Base-by-base conservation (phyloP, 2,329 filamentous ascomycete species). In the Exophiala oligosperma region DNA sequence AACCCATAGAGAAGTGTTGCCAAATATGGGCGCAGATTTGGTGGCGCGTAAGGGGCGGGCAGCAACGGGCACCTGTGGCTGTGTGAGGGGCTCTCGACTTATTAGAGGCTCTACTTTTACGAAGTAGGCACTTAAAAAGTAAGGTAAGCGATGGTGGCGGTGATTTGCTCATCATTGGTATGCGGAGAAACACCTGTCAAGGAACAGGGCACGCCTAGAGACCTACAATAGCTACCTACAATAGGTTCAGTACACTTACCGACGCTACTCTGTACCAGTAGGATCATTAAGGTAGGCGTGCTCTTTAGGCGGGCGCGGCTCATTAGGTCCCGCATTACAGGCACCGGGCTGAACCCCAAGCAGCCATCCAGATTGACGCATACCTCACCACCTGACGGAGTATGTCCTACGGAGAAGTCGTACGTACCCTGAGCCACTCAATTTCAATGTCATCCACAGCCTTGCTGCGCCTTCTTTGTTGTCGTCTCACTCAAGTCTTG, bases 401-500 rank as follows among this genome's bases (percentile, higher is more conserved):
- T 35, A 28, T 28, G 4, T 28, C 7, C 26, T 35, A 35, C 32
- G 32, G 6, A 28, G 26, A 28, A 28, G 26, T 28, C 7, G 26
- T 4, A 35, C 32, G 7, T 35, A 35, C 6, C 32, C 32, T 9
- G 32, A 35, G 32, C 40, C 40, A 43, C 40, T 43, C 21, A 35
- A 43, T 43, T n/a, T 43, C 40, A 43, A 48, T 48, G 26, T 48
- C 46, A 48, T 17, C 46, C 46, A 29, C 46, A 48, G 46, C 46
- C 46, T 48, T 23, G 26, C 46, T 48, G 46, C 46, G 46, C 46
- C 46, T 8, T 48, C 24, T 48, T 29, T 48, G 28, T 48, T 48
- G 46, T 48, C 46, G 46, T 48, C 46, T 29, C 28, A 28, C 46
- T 28, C 28, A 43, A 8, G 40, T 43, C 40, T 43, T 43, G 4